Base-by-base conservation (phyloP, 148 eudicot species). In the Tetragonia tetragonoides region DNA sequence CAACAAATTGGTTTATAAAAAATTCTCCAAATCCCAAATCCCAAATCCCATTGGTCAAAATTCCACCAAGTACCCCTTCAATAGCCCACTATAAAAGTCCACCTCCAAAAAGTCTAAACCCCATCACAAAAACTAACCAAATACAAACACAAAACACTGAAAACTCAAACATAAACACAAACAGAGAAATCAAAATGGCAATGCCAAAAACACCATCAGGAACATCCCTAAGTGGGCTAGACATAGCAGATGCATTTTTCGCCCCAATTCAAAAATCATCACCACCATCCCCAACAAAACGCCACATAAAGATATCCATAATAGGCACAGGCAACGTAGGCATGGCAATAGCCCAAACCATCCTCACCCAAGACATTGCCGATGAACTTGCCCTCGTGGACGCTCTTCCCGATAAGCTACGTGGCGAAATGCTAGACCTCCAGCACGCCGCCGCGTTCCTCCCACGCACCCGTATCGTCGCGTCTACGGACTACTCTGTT, bases 401-500 rank as follows among this genome's bases (percentile, higher is more conserved):
- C 77, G 93, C 93, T 10, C 87, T 79, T 40, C 86, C 94, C 18
- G 90, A 89, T 68, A 94, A 94, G 83, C 93, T 94, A 47, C 88
- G 91, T 0, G 98, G 98, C 37, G 97, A 94, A 83, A 89, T 94
- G 89, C 86, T 94, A 34, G 98, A 94, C 62, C 90, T 92, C 72
- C 97, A 94, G 59, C 98, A 94, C 83, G 98, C 98, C 64, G 97
- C 98, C 34, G 97, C 98, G 1, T 94, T 94, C 75, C 95, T 94
- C 67, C 98, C 97, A 0, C 89, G 98, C n/a, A 90, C 95, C 12
- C 85, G 81, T 74, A 94, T 94, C 77, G 67, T 77, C 42, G 94
- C 98, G 18, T 83, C 89, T 57, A 83, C 85, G 1, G 98, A 94
- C 86, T 90, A 87, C 75, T 47, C 89, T 7, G 82, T 80, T 38